Base-by-base conservation (phyloP, 495 filamentous ascomycete genomes). In the Polyplosphaeria fusca region DNA sequence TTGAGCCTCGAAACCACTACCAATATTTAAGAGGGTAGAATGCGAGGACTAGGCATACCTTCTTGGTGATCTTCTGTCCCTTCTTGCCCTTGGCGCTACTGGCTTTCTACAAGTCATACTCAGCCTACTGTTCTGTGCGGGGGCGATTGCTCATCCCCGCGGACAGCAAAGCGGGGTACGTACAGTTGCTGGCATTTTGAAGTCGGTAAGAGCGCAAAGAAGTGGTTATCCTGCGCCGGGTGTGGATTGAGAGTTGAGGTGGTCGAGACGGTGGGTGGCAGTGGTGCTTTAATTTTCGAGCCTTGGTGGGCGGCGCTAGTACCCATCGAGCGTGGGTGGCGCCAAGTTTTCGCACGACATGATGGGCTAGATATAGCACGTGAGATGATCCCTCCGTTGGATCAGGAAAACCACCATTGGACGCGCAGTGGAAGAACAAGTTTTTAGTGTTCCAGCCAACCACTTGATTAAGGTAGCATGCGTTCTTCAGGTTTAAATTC, bases 101-200 rank as follows among this genome's bases (percentile, higher is more conserved):
- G 32, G 64, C 43, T 80, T 85, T 86, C 86, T 88, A 60, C 59
- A 73, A 70, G 65, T 75, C 74, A n/a, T 74, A 79, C 76, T 93
- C 88, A 94, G 89, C 91, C 91, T 95, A 94, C 89, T 95, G 90
- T 81, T 88, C 87, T 82, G 80, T 52, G 47, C 59, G 42, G 32
- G 26, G 56, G 58, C 18, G 51, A 40, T 52, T 61, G 52, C 61
- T 58, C 64, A 66, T 61, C 53, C 52, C 53, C 52, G 67, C 56
- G 52, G 61, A 86, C 89, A 94, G 90, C 89, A 94, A 94, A 94
- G 90, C 89, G 76, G 73, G 82, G 78, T 79, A 93, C 89, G 79
- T 95, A 95, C 90, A 77, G 81, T 72, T 71, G 71, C 74, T 60
- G 76, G 74, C 74, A 76, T 79, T 83, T 86, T 87, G 80, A 57